Percentiles rank a stretch among this genome's conserved stretches.
Conservation (phyloP, 2,329 filamentous ascomycete species). For the Didymellaceae sp. region DNA sequence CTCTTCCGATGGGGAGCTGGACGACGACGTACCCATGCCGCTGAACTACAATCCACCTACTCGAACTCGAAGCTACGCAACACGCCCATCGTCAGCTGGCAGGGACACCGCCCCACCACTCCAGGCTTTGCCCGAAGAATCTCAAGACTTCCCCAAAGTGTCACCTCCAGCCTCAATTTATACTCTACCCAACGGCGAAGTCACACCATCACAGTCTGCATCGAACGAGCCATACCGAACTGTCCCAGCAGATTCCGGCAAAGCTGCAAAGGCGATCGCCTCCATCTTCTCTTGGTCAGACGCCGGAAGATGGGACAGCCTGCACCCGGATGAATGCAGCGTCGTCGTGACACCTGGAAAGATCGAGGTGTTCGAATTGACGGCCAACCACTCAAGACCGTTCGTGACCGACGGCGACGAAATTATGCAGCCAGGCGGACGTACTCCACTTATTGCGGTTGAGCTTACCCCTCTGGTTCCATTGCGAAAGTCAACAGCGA, state of each 20-base stretch:
- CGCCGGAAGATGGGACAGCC: conserved; percentile 63
- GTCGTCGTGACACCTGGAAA: conserved; percentile 69
- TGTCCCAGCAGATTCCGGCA: conserved; percentile 57
- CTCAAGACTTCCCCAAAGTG: conserved; percentile 51
- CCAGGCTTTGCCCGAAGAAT: conserved; percentile 26
- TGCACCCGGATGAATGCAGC: conserved; percentile 68
- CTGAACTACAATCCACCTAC: conserved; percentile 29
- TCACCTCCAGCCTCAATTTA: conserved; percentile 51
- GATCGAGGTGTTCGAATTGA: conserved; percentile 68
- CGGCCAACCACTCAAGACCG: conserved; percentile 54
- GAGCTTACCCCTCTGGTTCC: conserved; percentile 92
- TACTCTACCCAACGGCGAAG: conserved; percentile 56
- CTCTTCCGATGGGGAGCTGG: conserved; percentile 64
- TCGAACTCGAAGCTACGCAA: conserved; percentile 22
- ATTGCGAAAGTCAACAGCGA: conserved; percentile 85
- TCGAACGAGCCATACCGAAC: conserved; percentile 74
- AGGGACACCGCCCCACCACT: conserved; percentile 21
- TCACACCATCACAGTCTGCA: conserved; percentile 81
- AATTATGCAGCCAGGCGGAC: conserved; percentile 43
- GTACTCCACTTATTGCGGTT: conserved; percentile 68
- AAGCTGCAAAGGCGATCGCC: conserved; percentile 63
- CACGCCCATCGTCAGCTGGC: conserved; percentile 20
- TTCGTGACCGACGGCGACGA: conserved; percentile 50
- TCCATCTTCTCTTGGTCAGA: conserved; percentile 69
- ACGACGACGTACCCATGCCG: conserved; percentile 53